Evolutionary conservation across 371 early-diverging fungal genomes (phyloP).

Genomic region (Thermomucor indicae-seudaticae): DNA sequence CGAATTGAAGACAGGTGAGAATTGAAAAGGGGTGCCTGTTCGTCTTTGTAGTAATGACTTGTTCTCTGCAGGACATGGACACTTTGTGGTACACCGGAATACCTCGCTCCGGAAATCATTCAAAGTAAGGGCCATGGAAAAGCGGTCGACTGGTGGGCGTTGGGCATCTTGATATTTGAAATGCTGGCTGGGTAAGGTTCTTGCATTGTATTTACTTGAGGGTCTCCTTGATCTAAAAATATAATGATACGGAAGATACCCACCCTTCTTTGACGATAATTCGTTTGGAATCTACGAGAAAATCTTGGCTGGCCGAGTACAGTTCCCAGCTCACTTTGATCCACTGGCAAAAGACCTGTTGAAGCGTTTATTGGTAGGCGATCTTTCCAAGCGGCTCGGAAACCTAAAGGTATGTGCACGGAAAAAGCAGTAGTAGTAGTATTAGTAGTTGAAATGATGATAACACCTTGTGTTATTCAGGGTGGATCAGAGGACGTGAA

Average conservation of each 20-base stretch:
- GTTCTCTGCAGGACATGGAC: conserved; percentile 91
- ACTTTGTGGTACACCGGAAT: conserved; percentile 98
- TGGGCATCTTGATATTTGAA: conserved; percentile 97
- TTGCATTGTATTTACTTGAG: not conserved
- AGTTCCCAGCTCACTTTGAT: conserved; percentile 92
- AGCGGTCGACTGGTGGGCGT: conserved; percentile 98
- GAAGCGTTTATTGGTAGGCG: conserved; percentile 85
- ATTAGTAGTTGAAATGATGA: not conserved
- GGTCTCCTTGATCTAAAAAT: not conserved
- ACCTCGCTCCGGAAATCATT: conserved; percentile 97
- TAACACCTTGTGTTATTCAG: conserved; percentile 24
- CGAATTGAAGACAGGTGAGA: conserved; percentile 27
- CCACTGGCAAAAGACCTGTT: conserved; percentile 89
- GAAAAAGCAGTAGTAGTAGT: not conserved
- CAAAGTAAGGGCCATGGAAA: conserved; percentile 95
- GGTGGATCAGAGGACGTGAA: conserved; percentile 70
- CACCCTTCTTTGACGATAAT: conserved; percentile 98
- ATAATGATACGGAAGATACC: conserved; percentile 44
- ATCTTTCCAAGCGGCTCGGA: conserved; percentile 89
- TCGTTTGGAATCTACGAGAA: conserved; percentile 91
- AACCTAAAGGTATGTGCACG: conserved; percentile 74
- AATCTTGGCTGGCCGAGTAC: conserved; percentile 84
- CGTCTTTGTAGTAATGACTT: not conserved
- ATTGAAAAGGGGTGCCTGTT: conserved; percentile 22
- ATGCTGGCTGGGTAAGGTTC: conserved; percentile 82